Percentiles rank a stretch among this genome's conserved stretches.
Conservation (phyloP, 2,329 filamentous ascomycete genomes). For the Neofusicoccum sp. region DNA sequence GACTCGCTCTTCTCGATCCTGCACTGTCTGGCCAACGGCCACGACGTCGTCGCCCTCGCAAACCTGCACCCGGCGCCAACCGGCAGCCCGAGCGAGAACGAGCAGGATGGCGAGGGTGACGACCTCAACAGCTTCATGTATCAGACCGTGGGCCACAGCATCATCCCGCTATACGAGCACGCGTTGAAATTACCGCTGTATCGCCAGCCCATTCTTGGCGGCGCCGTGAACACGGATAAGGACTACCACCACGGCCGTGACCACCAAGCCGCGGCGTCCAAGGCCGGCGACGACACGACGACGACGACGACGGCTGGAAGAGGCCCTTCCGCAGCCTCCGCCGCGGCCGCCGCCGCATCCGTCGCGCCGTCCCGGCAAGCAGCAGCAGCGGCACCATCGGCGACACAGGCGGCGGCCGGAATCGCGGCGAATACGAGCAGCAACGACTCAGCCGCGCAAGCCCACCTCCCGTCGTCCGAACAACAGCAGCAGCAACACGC, state of each 20-base stretch:
- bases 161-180: constrained; percentile 81
- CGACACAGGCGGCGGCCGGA: background rate
- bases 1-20: constrained; percentile 94
- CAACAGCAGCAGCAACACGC: background rate
- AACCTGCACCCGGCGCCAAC: constrained; percentile 72
- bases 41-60: constrained; percentile 82
- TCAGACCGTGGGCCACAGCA: constrained; percentile 88
- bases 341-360: constrained; percentile 5
- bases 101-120: constrained; percentile 48
- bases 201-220: constrained; percentile 73
- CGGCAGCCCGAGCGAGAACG: constrained; percentile 29
- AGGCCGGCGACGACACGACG: constrained; percentile 30
- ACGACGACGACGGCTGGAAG: constrained; percentile 9
- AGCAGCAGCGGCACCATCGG: background rate
- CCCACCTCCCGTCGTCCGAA: background rate
- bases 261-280: background rate
- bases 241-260: constrained; percentile 59
- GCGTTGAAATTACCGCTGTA: constrained; percentile 84
- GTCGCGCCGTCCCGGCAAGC: background rate
- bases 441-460: background rate
- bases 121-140: constrained; percentile 99
- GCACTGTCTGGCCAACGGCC: constrained; percentile 85
- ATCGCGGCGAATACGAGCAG: background rate
- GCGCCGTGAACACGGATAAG: constrained; percentile 68
- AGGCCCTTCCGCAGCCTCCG: background rate